phyloP scores from a whole-genome alignment of 2,329 filamentous ascomycete genomes.

The Ophiocordyceps camponoti-rufipedis region DNA sequence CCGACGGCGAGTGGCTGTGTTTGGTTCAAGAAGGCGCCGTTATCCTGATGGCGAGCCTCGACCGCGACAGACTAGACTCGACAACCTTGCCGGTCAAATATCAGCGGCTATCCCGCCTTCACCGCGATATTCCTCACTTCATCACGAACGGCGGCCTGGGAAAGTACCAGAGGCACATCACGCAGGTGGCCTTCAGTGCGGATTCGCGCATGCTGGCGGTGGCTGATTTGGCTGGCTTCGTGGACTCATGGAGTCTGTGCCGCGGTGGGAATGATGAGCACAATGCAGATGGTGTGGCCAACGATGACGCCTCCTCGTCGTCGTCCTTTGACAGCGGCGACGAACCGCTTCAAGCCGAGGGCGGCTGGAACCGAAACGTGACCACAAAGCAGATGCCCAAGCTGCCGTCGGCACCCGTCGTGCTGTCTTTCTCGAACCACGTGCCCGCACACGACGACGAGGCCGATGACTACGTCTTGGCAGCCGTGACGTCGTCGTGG shows the following conservation, averaged over 20 bases:
- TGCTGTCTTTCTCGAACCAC: conserved; percentile 48
- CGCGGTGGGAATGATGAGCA: conserved; percentile 10
- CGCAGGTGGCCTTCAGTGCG: conserved; percentile 57
- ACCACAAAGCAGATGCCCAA: conserved; percentile 50
- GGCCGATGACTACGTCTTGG: conserved; percentile 30
- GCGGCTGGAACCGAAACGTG: conserved; percentile 55
- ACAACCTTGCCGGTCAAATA: conserved; percentile 13
- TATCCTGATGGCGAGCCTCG: conserved; percentile 26
- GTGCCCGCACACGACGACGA: conserved; percentile 14
- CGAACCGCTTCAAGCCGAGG: conserved; percentile 13
- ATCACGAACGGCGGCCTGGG: conserved; percentile 47
- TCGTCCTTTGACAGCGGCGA: conserved; percentile 20
- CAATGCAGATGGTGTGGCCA: neutral
- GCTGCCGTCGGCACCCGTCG: conserved; percentile 43
- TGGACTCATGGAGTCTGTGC: conserved; percentile 71
- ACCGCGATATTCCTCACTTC: conserved; percentile 34
- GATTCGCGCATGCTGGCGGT: conserved; percentile 65
- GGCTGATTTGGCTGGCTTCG: conserved; percentile 65
- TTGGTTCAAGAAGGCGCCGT: conserved; percentile 43
- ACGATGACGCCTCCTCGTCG: conserved; percentile 1
- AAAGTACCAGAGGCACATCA: conserved; percentile 60
- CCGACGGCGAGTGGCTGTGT: conserved; percentile 51
- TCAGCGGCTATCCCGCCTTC: conserved; percentile 32
- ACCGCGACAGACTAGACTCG: conserved; percentile 4
- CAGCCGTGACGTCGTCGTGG: conserved; percentile 34